These are phyloP conservation scores for Colletotrichum liaoningense DNA, from an alignment of 2,329 filamentous ascomycete species.

Conservation along the genomic window DNA sequence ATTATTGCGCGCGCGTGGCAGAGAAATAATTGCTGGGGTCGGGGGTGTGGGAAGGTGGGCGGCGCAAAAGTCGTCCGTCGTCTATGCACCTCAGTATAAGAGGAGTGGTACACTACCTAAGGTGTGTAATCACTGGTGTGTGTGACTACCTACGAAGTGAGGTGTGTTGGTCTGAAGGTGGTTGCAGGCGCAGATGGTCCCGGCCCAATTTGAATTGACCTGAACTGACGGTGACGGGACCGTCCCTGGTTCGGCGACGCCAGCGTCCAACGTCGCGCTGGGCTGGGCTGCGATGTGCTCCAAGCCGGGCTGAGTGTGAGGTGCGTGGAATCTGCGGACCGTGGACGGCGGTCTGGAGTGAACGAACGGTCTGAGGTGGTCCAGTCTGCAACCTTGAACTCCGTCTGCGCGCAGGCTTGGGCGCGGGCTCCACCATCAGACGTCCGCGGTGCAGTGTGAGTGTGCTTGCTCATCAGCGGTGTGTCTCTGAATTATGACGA, in stretches of 20 bases:
- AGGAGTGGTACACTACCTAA: no score
- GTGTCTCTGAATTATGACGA: conserved; percentile 30
- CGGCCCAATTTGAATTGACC: background rate
- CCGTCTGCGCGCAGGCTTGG: background rate
- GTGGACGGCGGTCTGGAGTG: conserved; percentile 9
- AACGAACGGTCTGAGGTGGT: conserved; percentile 7
- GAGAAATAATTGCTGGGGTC: conserved; percentile 26
- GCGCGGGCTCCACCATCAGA: background rate
- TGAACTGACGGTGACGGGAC: background rate
- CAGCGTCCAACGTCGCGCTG: conserved; percentile 14
- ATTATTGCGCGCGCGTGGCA: conserved; percentile 20
- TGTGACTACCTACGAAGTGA: background rate
- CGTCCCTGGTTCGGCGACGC: conserved; percentile 6
- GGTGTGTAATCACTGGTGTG: background rate
- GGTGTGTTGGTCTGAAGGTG: background rate
- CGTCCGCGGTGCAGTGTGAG: background rate
- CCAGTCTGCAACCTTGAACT: background rate
- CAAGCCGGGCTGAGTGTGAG: background rate
- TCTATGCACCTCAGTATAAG: no score
- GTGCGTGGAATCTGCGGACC: background rate
- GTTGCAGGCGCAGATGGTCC: background rate
- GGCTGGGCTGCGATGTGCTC: background rate
- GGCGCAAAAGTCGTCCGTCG: background rate
- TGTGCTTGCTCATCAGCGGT: conserved; percentile 33
- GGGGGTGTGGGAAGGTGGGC: conserved; percentile 6